Evolutionary conservation across 345 rosid genomes (phyloP), one percentile per base, ranked within the genome.

Genomic region (Noccaea bulbosa): DNA sequence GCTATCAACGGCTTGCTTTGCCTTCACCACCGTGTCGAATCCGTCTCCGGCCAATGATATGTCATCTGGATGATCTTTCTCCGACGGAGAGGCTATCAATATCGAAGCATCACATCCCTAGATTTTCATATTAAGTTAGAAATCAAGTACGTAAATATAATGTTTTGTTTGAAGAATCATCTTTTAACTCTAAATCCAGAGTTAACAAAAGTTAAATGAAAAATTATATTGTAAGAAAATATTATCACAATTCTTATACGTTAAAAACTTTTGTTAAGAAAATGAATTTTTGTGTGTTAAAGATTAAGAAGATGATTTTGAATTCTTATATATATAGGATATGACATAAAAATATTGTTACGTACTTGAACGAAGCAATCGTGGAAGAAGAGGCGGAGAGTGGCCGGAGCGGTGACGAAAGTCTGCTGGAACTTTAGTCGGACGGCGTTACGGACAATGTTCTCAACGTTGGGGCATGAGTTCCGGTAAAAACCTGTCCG

Each of bases 11-110:
- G 94, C 94, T 2, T 85, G 88, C 74, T 93, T 93, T 4, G 98
- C 97, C 69, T 88, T 86, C 48, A 86, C 60, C 67, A 90, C 96
- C 0, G 96, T 90, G 79, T 93, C 98, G 11, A 90, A 93, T 39
- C 98, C 96, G 24, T 77, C 77, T 50, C 76, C 80, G 64, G 76
- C 77, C 51, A 71, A 20, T 45, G 80, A 77, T 4, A 60, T 27
- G 12, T 77, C 73, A 59, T 77, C 80, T 6, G 80, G 80, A 39
- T 77, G 80, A 41, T 77, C 80, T 67, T 9, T 77, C 65, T 77
- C 80, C 12, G 76, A 44, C 20, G 76, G 76, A 4, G 80, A 77
- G 44, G 80, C 77, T 51, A 77, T 1, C 70, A 77, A 5, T 60
- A 77, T 61, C 9, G 80, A 77, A 34, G 77, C 80, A 51, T 77